phyloP scores from a whole-genome alignment of 179 eudicot species.

The Spergularia azorica region DNA sequence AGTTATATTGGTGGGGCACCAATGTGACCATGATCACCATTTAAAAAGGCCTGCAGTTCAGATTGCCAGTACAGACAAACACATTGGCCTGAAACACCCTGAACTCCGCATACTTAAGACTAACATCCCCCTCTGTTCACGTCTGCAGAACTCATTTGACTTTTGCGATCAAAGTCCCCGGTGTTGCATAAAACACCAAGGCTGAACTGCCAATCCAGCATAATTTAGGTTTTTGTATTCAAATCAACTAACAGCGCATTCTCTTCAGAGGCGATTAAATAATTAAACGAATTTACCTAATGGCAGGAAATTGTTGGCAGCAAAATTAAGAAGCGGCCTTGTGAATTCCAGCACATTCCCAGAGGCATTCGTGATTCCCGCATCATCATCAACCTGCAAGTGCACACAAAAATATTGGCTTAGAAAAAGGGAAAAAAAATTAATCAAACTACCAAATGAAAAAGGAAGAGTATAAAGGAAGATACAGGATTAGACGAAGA shows the following conservation, averaged over 20 bases:
- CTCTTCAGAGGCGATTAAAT: neutral
- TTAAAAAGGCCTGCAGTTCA: too few species aligned
- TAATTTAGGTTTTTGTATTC: too few species aligned
- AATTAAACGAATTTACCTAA: conserved; percentile 46
- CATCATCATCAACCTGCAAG: conserved; percentile 38
- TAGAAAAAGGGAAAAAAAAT: neutral
- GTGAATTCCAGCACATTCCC: conserved; percentile 26
- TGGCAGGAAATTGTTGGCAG: conserved; percentile 61
- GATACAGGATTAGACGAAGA: conserved; percentile 36
- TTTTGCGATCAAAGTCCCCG: too few species aligned
- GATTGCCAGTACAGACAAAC: too few species aligned
- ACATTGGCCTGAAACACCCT: too few species aligned
- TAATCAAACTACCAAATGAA: neutral
- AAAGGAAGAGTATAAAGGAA: neutral
- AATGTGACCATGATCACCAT: too few species aligned
- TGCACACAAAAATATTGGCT: neutral
- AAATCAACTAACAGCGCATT: neutral
- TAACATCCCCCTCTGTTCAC: too few species aligned
- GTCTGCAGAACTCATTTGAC: too few species aligned
- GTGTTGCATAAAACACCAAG: too few species aligned
- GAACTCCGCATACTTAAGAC: too few species aligned
- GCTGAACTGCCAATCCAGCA: too few species aligned
- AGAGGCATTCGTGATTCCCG: conserved; percentile 13
- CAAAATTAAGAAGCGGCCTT: conserved; percentile 43
- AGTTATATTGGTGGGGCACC: too few species aligned